A percentile compares a stretch with the other conserved stretches of the same genome.
Conservation (phyloP, 192 early-diverging fungal genomes). For the Entomortierella beljakovae region DNA sequence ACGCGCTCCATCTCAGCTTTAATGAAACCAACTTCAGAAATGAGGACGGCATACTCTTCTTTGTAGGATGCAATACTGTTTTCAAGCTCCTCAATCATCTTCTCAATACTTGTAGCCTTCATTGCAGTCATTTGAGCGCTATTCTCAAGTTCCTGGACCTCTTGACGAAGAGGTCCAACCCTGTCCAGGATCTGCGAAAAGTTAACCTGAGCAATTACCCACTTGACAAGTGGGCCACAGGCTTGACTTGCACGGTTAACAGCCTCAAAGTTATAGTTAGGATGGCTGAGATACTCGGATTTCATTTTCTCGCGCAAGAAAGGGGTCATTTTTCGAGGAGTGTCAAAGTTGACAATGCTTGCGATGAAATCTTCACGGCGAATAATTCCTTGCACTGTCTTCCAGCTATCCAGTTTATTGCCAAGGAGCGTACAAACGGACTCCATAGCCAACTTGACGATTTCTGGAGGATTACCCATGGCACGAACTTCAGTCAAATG, state of each 20-base stretch:
- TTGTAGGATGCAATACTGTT: slow-evolving; percentile 91
- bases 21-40: slow-evolving; percentile 90
- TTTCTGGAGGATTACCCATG: slow-evolving; percentile 97
- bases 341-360: slow-evolving; percentile 96
- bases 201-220: slow-evolving; percentile 97
- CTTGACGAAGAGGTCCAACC: slow-evolving; percentile 94
- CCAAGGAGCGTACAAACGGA: slow-evolving; percentile 96
- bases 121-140: slow-evolving; percentile 78
- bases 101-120: slow-evolving; percentile 78
- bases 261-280: slow-evolving; percentile 92
- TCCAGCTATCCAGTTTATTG: slow-evolving; percentile 89
- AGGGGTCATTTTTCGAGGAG: slow-evolving; percentile 82
- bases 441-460: slow-evolving; percentile 97
- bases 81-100: slow-evolving; percentile 88
- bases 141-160: slow-evolving; percentile 86
- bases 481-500: slow-evolving; percentile 96
- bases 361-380: slow-evolving; percentile 97
- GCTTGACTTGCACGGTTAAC: slow-evolving; percentile 99
- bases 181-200: slow-evolving; percentile 94
- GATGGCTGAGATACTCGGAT: slow-evolving; percentile 80
- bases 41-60: slow-evolving; percentile 97
- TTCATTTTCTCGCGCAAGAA: slow-evolving; percentile 85
- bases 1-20: slow-evolving; percentile 95
- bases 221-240: slow-evolving; percentile 97
- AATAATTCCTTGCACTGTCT: slow-evolving; percentile 88